Conservation (phyloP, 371 early-diverging fungal genomes). For the Apophysomyces variabilis region DNA sequence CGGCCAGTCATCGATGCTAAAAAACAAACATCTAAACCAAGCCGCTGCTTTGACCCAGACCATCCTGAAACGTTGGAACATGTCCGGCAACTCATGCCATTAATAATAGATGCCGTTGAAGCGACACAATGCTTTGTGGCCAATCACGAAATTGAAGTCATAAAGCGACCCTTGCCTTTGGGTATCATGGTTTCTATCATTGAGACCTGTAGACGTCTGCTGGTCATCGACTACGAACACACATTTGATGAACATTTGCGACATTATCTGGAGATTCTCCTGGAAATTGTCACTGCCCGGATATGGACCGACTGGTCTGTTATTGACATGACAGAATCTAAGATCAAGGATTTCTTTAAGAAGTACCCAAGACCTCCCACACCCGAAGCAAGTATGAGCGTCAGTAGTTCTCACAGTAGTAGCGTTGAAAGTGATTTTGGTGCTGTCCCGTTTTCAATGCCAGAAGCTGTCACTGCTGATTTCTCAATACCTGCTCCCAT, state of each 20-base stretch:
- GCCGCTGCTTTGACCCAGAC: constrained; percentile 14
- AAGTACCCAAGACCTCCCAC: constrained; percentile 15
- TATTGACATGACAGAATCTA: constrained; percentile 8
- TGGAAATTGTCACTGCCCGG: background rate
- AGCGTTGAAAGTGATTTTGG: background rate
- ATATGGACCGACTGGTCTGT: constrained; percentile 18
- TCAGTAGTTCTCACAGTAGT: background rate
- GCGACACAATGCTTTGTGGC: constrained; percentile 8
- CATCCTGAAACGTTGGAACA: constrained; percentile 12
- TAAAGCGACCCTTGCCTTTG: constrained; percentile 2
- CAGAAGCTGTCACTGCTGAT: too few species aligned
- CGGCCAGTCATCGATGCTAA: background rate
- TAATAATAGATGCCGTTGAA: constrained; percentile 7
- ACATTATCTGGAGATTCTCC: background rate
- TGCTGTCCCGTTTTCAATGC: background rate
- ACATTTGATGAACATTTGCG: constrained; percentile 14
- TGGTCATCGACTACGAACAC: constrained; percentile 23
- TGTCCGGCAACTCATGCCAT: constrained; percentile 11
- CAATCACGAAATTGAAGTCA: background rate
- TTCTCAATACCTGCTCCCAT: background rate
- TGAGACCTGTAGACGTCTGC: constrained; percentile 19
- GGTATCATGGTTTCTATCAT: constrained; percentile 14
- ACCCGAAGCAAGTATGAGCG: background rate
- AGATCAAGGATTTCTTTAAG: constrained; percentile 13
- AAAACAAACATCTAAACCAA: background rate